Conservation (phyloP, 139 green algal species). For the Micractinium conductrix region DNA sequence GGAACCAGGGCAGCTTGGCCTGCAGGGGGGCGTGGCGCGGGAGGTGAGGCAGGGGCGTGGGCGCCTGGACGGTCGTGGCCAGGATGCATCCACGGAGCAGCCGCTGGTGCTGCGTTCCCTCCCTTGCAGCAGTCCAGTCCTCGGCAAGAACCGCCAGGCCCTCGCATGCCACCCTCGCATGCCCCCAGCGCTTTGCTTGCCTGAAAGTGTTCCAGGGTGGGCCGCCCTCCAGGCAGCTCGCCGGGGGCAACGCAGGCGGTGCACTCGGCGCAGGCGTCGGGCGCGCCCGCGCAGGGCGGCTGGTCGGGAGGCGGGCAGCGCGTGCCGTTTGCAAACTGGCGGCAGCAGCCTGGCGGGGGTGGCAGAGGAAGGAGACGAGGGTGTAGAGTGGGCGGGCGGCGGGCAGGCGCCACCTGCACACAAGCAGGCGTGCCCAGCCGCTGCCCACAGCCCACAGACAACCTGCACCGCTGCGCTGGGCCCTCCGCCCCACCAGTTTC, state of each 20-base stretch:
- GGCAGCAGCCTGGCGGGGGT: constrained; percentile 66
- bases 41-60: neutral
- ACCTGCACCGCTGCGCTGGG: too few species aligned
- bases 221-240: constrained; percentile 42
- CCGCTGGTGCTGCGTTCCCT: too few species aligned
- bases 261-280: constrained; percentile 67
- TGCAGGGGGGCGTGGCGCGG: neutral
- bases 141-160: neutral
- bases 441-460: too few species aligned
- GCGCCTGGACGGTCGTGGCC: neutral
- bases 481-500: too few species aligned
- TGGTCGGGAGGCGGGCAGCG: constrained; percentile 83
- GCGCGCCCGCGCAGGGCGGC: constrained; percentile 59
- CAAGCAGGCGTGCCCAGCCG: too few species aligned
- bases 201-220: constrained; percentile 62
- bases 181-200: neutral
- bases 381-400: too few species aligned
- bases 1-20: constrained; percentile 85
- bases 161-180: neutral
- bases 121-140: neutral
- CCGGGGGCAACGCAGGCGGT: constrained; percentile 60
- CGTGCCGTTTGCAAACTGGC: constrained; percentile 32
- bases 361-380: too few species aligned
- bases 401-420: too few species aligned
- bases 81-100: neutral